These are phyloP conservation scores for Rosa multiflora DNA, from an alignment of 306 rosid genomes.

Conservation along the genomic window DNA sequence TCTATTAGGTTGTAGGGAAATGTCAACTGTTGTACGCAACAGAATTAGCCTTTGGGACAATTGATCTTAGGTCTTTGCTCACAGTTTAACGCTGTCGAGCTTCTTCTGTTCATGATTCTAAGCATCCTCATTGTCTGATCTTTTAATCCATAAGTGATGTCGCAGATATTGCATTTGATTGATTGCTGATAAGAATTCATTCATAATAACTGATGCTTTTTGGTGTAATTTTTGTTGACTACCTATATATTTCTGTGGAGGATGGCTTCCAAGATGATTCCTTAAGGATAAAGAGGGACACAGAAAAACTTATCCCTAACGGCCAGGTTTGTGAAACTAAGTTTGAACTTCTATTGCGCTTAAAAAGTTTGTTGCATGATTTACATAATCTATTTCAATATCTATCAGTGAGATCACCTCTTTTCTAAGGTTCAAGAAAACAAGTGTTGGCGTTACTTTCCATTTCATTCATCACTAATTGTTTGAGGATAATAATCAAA, in stretches of 20 bases:
- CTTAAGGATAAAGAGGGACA: constrained; percentile 75
- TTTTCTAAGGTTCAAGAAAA: background rate
- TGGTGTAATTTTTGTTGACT: background rate
- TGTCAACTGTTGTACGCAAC: background rate
- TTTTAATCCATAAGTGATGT: background rate
- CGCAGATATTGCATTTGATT: background rate
- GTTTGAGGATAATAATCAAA: background rate
- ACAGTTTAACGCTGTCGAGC: background rate
- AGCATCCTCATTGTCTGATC: background rate
- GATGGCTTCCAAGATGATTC: constrained; percentile 93
- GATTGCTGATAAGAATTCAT: background rate
- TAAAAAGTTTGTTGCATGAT: background rate
- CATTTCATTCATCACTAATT: background rate
- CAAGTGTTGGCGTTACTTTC: background rate
- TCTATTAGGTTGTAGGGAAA: background rate
- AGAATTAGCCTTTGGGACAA: too few species aligned
- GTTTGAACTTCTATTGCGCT: background rate
- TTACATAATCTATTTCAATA: background rate
- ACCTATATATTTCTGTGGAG: constrained; percentile 39
- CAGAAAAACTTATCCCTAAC: constrained; percentile 49
- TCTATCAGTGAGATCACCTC: background rate
- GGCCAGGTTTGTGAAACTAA: constrained; percentile 64
- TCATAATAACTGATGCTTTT: background rate
- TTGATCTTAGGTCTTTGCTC: background rate
- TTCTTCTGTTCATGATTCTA: background rate